Evolutionary conservation across 2,329 filamentous ascomycete genomes (phyloP), one percentile per base, ranked within the genome.

Genomic region (Balansia obtecta): DNA sequence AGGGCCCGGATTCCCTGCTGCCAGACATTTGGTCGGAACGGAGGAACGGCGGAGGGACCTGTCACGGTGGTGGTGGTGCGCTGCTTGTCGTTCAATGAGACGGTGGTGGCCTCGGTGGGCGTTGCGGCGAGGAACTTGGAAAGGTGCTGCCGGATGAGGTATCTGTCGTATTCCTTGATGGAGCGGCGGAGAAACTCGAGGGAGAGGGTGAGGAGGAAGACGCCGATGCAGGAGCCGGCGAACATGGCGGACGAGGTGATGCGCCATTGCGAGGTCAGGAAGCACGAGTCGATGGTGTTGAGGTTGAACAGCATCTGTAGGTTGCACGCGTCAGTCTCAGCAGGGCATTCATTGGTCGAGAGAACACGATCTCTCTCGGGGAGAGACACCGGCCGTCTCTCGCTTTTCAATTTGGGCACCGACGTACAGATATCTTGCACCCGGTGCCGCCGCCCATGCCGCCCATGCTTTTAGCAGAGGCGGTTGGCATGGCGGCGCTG

Each of bases 251-350:
- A 68, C 22, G 82, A 83, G 15, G 70, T 82, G 63, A 91, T 77
- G 60, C 81, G 81, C 86, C 87, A 93, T 20, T 74, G 72, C 8
- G 63, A 58, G 22, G 83, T 69, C 60, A 93, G 75, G 73, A 93
- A 91, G 58, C 65, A 88, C 18, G 82, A 68, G 62, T 85, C 80
- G 61, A 86, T 70, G 3, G 82, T 84, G 64, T 85, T 74, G 83
- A 83, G 87, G 65, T 88, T 89, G 83, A 85, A 88, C 40, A 87
- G 71, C 85, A 88, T 89, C 83, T 86, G 51, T 15, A 45, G 46
- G 2, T 45, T 45, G 42, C 9, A 1, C 13, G n/a, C 3, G 4
- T 30, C 33, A 27, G 18, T 30, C 3, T 13, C 15, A 18, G 11
- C 40, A 12, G 12, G 9, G 12, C 15, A 9, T 40, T 18, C 3